Conservation (phyloP, 176 grass and related monocot genomes). For the Oropetium thomaeum region DNA sequence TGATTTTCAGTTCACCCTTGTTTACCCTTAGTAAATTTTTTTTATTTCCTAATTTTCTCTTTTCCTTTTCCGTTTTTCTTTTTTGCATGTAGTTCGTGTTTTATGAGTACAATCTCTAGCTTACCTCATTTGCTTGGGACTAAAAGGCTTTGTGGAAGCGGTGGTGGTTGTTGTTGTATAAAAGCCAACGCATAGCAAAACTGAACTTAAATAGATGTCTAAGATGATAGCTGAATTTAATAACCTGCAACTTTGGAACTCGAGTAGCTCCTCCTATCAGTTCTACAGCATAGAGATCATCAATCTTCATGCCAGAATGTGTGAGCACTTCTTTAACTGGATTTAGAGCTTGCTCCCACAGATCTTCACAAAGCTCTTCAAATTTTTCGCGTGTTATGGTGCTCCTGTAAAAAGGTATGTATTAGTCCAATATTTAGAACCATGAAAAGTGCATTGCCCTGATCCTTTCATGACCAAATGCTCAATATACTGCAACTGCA, state of each 20-base stretch:
- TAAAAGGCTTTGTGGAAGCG: too few species aligned
- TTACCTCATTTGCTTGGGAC: too few species aligned
- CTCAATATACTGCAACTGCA: slow-evolving; percentile 18
- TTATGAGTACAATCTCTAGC: too few species aligned
- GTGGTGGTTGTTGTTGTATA: too few species aligned
- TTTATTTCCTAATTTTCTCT: too few species aligned
- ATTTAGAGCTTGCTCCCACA: slow-evolving; percentile 87
- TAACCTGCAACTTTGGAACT: slow-evolving; percentile 92
- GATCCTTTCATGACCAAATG: too few species aligned
- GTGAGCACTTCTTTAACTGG: slow-evolving; percentile 84
- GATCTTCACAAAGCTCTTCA: slow-evolving; percentile 95
- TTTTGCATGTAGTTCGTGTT: too few species aligned
- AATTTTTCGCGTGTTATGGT: slow-evolving; percentile 97
- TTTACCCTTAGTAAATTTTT: too few species aligned
- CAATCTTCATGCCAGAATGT: slow-evolving; percentile 77
- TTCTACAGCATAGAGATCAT: slow-evolving; percentile 93
- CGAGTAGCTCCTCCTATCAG: slow-evolving; percentile 94
- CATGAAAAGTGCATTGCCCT: too few species aligned
- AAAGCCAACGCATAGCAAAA: not conserved
- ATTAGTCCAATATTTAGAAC: not conserved
- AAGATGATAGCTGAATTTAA: slow-evolving; percentile 22
- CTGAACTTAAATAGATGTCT: not conserved
- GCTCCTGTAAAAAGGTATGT: slow-evolving; percentile 53
- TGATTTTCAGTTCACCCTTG: too few species aligned
- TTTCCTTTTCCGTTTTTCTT: too few species aligned